Percentiles rank a stretch among this genome's conserved stretches.
phyloP scores from a whole-genome alignment of 2,329 filamentous ascomycete genomes.

The Trichoderma atroviride region DNA sequence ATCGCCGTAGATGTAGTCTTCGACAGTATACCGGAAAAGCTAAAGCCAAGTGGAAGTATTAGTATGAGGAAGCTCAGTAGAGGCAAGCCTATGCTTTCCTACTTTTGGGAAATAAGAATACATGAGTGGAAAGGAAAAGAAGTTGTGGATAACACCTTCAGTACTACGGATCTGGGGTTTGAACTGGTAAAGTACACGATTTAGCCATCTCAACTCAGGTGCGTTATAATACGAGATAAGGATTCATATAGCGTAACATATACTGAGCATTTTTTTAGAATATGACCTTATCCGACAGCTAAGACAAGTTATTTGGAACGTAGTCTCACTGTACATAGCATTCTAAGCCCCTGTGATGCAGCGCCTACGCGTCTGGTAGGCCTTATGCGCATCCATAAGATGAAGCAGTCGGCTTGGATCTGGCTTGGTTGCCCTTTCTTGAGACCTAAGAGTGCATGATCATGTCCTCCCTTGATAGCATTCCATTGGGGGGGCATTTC shows the following conservation, averaged over 20 bases:
- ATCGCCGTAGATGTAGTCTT: background rate
- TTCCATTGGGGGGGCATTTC: background rate
- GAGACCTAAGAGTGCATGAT: background rate
- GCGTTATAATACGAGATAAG: no score
- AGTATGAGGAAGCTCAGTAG: background rate
- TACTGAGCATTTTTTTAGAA: no score
- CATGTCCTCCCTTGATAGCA: background rate
- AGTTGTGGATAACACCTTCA: background rate
- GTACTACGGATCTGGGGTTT: no score
- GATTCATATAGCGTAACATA: no score
- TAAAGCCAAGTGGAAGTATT: background rate
- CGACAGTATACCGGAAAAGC: background rate
- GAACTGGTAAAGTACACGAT: background rate
- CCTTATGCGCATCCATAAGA: background rate
- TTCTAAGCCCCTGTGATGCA: background rate
- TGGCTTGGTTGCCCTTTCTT: background rate
- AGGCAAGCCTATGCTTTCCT: background rate
- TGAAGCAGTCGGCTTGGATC: background rate
- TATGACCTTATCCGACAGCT: no score
- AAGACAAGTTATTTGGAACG: no score
- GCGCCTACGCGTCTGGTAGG: background rate
- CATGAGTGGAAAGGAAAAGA: background rate
- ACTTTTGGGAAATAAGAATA: background rate
- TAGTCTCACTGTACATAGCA: background rate
- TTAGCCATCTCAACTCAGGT: no score